Percentiles rank a stretch among this genome's conserved stretches.
Evolutionary conservation across 1,284 basidiomycete genomes (phyloP).

Genomic region (Ustilago bromivora): DNA sequence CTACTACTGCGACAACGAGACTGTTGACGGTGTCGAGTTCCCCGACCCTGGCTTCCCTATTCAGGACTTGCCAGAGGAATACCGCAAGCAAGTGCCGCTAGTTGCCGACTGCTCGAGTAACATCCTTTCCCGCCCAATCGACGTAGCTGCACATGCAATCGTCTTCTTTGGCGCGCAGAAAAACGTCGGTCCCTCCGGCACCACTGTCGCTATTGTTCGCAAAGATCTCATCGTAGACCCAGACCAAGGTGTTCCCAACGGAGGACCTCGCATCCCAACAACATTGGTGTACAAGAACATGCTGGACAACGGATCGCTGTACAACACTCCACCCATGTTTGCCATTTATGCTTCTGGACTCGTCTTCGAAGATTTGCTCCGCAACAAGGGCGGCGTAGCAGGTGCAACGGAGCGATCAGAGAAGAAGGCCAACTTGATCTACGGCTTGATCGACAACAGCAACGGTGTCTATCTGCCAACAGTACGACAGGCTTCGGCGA

Average conservation of each 20-base stretch:
- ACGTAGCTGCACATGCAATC: constrained; percentile 79
- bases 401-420: constrained; percentile 66
- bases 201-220: constrained; percentile 91
- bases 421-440: constrained; percentile 56
- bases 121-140: constrained; percentile 95
- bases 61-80: constrained; percentile 76
- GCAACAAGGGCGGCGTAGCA: constrained; percentile 76
- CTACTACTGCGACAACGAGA: constrained; percentile 99
- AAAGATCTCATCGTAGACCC: constrained; percentile 78
- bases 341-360: constrained; percentile 91
- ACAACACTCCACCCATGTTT: constrained; percentile 95
- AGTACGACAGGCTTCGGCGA: constrained; percentile 55
- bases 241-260: constrained; percentile 51
- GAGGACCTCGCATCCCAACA: constrained; percentile 78
- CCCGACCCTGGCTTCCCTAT: constrained; percentile 85
- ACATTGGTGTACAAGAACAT: constrained; percentile 88
- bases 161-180: constrained; percentile 99
- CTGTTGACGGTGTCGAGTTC: constrained; percentile 95
- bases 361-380: constrained; percentile 80
- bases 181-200: constrained; percentile 94
- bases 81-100: constrained; percentile 77
- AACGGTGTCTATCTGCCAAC: constrained; percentile 56
- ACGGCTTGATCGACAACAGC: constrained; percentile 58
- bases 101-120: constrained; percentile 97
- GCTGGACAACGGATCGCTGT: constrained; percentile 83